Percentiles rank a stretch among this genome's conserved stretches.
These are phyloP conservation scores for Ascochyta clinopodiicola DNA, from an alignment of 2,329 filamentous ascomycete species.

Conservation along the genomic window DNA sequence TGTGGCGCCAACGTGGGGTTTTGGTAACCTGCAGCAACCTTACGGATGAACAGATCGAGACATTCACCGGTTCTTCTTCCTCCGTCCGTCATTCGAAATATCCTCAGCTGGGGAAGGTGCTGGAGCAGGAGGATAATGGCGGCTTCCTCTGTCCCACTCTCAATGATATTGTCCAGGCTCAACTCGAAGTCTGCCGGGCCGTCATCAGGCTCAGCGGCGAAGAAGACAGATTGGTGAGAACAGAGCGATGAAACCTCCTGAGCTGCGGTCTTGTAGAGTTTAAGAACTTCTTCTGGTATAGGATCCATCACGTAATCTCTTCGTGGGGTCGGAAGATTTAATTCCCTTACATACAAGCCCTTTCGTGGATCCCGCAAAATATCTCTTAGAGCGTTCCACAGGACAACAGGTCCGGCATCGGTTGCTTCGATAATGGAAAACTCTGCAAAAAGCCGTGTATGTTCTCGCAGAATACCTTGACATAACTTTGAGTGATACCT, in stretches of 20 bases:
- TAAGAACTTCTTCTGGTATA: conserved; percentile 9
- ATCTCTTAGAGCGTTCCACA: conserved; percentile 18
- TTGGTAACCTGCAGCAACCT: conserved; percentile 16
- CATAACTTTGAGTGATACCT: conserved; percentile 13
- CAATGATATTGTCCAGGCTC: conserved; percentile 5
- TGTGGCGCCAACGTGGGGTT: conserved; percentile 1
- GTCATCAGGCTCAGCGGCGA: neutral
- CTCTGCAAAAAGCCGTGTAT: conserved; percentile 15
- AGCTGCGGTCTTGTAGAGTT: conserved; percentile 8
- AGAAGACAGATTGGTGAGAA: neutral
- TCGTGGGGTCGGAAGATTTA: conserved; percentile 17
- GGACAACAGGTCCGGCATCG: neutral
- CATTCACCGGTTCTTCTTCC: neutral
- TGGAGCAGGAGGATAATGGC: conserved; percentile 21
- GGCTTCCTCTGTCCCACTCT: conserved; percentile 6
- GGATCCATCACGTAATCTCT: neutral
- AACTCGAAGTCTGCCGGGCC: neutral
- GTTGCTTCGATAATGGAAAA: conserved; percentile 6
- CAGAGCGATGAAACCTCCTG: conserved; percentile 8
- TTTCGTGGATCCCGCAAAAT: conserved; percentile 17
- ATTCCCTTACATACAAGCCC: conserved; percentile 25
- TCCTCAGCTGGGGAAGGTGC: conserved; percentile 17
- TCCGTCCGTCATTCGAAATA: conserved; percentile 17
- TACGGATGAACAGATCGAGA: conserved; percentile 4
- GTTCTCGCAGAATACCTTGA: conserved; percentile 8